Evolutionary conservation across 2,329 filamentous ascomycete species (phyloP).

Genomic region (Penicillium sp.): DNA sequence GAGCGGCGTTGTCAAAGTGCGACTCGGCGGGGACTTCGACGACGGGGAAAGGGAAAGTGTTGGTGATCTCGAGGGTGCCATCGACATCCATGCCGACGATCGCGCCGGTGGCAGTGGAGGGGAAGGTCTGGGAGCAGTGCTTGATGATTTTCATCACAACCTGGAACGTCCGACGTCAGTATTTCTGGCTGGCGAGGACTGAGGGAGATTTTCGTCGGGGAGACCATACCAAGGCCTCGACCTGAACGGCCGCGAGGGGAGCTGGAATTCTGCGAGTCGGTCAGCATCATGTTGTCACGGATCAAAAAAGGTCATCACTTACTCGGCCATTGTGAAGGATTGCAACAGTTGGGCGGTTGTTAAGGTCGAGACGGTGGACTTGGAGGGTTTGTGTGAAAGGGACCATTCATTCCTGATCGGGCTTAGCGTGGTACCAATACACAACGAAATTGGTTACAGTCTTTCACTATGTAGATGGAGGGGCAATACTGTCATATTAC

Average conservation of each 20-base stretch:
- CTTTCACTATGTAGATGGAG: background rate
- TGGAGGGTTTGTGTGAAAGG: slow-evolving; percentile 29
- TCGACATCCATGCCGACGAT: slow-evolving; percentile 91
- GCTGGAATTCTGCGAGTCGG: slow-evolving; percentile 57
- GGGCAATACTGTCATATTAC: slow-evolving; percentile 24
- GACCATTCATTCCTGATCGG: slow-evolving; percentile 21
- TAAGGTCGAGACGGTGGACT: slow-evolving; percentile 20
- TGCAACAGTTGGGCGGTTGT: slow-evolving; percentile 21
- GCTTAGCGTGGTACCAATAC: slow-evolving; percentile 23
- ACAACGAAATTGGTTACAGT: background rate
- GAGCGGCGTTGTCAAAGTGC: slow-evolving; percentile 68
- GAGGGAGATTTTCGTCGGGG: slow-evolving; percentile 35
- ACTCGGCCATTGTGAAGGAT: slow-evolving; percentile 29
- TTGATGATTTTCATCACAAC: slow-evolving; percentile 98
- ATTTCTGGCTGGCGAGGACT: slow-evolving; percentile 28
- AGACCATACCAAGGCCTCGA: slow-evolving; percentile 81
- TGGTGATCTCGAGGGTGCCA: slow-evolving; percentile 82
- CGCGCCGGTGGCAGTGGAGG: slow-evolving; percentile 82
- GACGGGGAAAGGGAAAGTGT: slow-evolving; percentile 90
- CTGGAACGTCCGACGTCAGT: slow-evolving; percentile 48
- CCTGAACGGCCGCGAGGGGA: slow-evolving; percentile 82
- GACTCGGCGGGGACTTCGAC: slow-evolving; percentile 69
- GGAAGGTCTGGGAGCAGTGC: slow-evolving; percentile 85
- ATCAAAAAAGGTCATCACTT: slow-evolving; percentile 7
- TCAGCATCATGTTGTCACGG: slow-evolving; percentile 17